Conservation (phyloP, 306 rosid genomes). For the Quercus robur region DNA sequence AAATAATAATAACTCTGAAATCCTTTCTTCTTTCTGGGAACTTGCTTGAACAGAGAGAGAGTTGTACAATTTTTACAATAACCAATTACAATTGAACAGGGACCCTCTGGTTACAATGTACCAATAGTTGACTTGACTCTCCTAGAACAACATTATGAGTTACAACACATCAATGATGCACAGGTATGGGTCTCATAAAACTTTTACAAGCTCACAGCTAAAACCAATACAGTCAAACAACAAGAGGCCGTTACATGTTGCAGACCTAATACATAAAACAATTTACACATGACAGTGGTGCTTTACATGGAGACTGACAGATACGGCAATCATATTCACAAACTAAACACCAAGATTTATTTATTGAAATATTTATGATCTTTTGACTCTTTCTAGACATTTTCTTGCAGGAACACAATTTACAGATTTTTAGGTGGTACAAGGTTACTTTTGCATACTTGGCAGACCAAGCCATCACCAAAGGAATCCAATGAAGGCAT, state of each 20-base stretch:
- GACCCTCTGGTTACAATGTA: not conserved
- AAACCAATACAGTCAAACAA: conserved; percentile 9
- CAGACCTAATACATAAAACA: conserved; percentile 19
- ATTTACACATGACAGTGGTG: conserved; percentile 2
- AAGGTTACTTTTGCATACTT: conserved; percentile 13
- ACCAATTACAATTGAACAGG: conserved; percentile 19
- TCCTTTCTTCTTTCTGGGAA: conserved; percentile 7
- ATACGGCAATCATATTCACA: not conserved
- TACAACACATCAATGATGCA: conserved; percentile 10
- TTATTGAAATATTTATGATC: not conserved
- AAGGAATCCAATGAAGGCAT: conserved; percentile 24
- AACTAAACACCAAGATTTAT: not conserved
- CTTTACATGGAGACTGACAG: conserved; percentile 16
- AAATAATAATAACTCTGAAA: not conserved
- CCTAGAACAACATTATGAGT: conserved; percentile 8
- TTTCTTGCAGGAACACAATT: conserved; percentile 6
- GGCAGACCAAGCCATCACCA: conserved; percentile 25
- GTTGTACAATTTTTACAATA: conserved; percentile 1
- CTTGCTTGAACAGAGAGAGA: conserved; percentile 11
- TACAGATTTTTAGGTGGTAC: conserved; percentile 18
- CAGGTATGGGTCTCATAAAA: not conserved
- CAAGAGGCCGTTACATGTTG: conserved; percentile 18
- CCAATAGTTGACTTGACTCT: not conserved
- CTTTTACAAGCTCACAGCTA: conserved; percentile 16
- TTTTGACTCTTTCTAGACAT: conserved; percentile 11